A percentile compares a stretch with the other conserved stretches of the same genome.
These are phyloP conservation scores for Sugiyamaella japonica DNA, from an alignment of 1,139 yeast species.

Conservation along the genomic window DNA sequence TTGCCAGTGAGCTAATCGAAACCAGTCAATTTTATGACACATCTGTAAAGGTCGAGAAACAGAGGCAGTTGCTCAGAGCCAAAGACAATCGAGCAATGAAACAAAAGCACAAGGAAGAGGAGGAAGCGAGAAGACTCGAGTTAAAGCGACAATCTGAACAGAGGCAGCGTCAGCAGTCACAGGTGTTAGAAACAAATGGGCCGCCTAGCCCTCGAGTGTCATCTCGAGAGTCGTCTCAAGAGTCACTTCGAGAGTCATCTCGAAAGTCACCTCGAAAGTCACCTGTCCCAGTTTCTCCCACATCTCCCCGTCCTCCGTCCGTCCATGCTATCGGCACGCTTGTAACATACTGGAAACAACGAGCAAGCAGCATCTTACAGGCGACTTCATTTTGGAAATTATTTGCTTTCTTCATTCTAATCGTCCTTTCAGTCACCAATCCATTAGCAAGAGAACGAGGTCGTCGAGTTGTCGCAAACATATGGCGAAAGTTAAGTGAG, in stretches of 20 bases:
- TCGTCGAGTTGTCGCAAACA: slow-evolving; percentile 13
- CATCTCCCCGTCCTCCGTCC: background rate
- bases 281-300: background rate
- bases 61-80: slow-evolving; percentile 18
- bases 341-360: slow-evolving; percentile 14
- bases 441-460: slow-evolving; percentile 23
- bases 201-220: no score
- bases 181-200: no score
- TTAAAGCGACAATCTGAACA: background rate
- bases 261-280: background rate
- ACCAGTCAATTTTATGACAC: slow-evolving; percentile 21
- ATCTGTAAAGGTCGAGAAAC: slow-evolving; percentile 18
- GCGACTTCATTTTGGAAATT: slow-evolving; percentile 8
- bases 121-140: slow-evolving; percentile 1
- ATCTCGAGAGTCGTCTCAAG: no score
- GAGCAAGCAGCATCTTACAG: background rate
- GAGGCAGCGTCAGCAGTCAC: background rate
- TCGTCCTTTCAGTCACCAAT: slow-evolving; percentile 26
- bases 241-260: no score
- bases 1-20: slow-evolving; percentile 29
- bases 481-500: slow-evolving; percentile 27
- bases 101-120: slow-evolving; percentile 2
- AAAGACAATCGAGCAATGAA: slow-evolving; percentile 9
- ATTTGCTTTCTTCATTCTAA: slow-evolving; percentile 24
- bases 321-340: slow-evolving; percentile 1